Conservation (phyloP, 805 yeast genomes). For the Sugiyamaella qingdaonensis region DNA sequence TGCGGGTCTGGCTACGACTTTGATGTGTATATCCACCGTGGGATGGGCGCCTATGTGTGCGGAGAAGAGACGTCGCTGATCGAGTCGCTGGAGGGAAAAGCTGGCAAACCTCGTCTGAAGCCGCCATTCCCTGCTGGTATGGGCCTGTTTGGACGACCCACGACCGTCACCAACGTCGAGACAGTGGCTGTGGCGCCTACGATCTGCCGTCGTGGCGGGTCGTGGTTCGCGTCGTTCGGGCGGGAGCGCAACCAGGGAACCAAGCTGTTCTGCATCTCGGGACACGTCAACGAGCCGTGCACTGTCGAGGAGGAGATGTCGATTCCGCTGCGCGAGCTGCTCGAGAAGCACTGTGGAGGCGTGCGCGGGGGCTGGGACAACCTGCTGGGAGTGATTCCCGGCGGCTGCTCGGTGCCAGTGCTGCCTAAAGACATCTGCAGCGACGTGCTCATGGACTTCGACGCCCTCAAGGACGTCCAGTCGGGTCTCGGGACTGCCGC, state of each 20-base stretch:
- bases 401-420: constrained; percentile 85
- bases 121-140: constrained; percentile 96
- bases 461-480: constrained; percentile 78
- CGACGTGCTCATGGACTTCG: constrained; percentile 78
- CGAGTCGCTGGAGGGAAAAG: constrained; percentile 87
- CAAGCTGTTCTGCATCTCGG: constrained; percentile 80
- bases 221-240: constrained; percentile 81
- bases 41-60: constrained; percentile 91
- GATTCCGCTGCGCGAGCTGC: constrained; percentile 72
- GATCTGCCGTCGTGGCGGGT: constrained; percentile 82
- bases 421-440: constrained; percentile 65
- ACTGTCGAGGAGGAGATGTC: constrained; percentile 95
- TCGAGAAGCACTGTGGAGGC: constrained; percentile 90
- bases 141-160: constrained; percentile 86
- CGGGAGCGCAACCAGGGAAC: constrained; percentile 82
- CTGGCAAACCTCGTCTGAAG: constrained; percentile 89
- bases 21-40: constrained; percentile 82
- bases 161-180: constrained; percentile 88
- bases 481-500: constrained; percentile 92
- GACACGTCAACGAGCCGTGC: constrained; percentile 89
- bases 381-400: constrained; percentile 81
- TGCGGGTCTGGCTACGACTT: constrained; percentile 85
- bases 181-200: constrained; percentile 90
- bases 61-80: constrained; percentile 91
- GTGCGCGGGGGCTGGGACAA: constrained; percentile 92